Conservation (phyloP, 805 yeast genomes). For the Candida nonsorbophila region DNA sequence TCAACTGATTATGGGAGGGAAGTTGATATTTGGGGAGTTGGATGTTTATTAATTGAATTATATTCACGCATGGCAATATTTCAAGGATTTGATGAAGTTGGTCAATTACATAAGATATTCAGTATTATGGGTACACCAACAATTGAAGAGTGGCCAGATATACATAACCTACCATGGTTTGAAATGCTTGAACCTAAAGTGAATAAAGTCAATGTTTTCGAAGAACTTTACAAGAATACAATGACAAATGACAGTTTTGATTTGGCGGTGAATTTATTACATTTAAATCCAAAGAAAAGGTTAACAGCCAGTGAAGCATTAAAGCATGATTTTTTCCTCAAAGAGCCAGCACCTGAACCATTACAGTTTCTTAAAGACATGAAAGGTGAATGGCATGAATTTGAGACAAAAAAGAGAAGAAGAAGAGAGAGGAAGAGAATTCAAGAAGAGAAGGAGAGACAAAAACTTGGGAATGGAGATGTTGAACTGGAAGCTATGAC, state of each 20-base stretch:
- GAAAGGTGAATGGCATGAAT: slow-evolving; percentile 94
- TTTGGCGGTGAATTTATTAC: slow-evolving; percentile 58
- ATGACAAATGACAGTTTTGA: slow-evolving; percentile 54
- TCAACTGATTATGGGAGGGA: slow-evolving; percentile 86
- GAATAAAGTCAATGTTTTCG: slow-evolving; percentile 24
- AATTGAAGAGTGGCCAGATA: slow-evolving; percentile 66
- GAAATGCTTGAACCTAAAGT: slow-evolving; percentile 67
- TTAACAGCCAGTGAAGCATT: slow-evolving; percentile 68
- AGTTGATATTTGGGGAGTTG: slow-evolving; percentile 96
- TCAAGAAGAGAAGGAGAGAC: slow-evolving; percentile 22
- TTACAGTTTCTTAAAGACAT: slow-evolving; percentile 50
- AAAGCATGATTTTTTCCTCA: slow-evolving; percentile 58
- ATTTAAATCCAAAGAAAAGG: slow-evolving; percentile 65
- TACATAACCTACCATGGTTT: slow-evolving; percentile 87
- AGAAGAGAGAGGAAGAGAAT: slow-evolving; percentile 41
- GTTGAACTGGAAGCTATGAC: slow-evolving; percentile 1
- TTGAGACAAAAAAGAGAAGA: slow-evolving; percentile 81
- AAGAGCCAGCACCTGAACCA: slow-evolving; percentile 62
- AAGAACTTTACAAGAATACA: slow-evolving; percentile 26
- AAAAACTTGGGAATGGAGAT: slow-evolving; percentile 5
- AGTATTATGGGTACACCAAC: slow-evolving; percentile 86
- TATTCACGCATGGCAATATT: slow-evolving; percentile 72
- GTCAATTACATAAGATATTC: slow-evolving; percentile 73
- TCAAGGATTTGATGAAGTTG: slow-evolving; percentile 84
- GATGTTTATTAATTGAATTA: slow-evolving; percentile 82